These are phyloP conservation scores for Cutaneotrichosporon cutaneum DNA, from an alignment of 1,284 basidiomycete genomes.

Conservation along the genomic window DNA sequence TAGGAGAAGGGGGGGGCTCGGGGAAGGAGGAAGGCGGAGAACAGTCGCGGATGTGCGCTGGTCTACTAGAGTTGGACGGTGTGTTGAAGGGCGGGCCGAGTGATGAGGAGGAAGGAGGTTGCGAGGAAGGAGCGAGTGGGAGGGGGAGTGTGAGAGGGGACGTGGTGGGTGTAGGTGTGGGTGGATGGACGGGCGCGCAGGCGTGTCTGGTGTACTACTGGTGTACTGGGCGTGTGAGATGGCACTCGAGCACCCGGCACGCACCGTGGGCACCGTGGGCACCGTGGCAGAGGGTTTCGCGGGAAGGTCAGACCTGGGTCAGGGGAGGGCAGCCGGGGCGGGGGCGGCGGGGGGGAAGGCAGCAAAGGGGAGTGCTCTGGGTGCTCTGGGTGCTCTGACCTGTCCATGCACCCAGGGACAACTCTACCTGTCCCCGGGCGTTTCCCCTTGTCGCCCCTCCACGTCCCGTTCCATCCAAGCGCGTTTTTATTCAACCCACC, in stretches of 20 bases:
- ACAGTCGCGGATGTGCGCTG: not conserved
- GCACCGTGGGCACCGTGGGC: no score
- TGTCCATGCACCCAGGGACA: not conserved
- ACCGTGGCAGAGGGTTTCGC: not conserved
- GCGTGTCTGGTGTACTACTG: not conserved
- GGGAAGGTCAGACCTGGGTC: not conserved
- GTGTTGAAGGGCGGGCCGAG: not conserved
- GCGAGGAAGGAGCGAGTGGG: not conserved
- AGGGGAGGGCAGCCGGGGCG: not conserved
- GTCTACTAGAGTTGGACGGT: not conserved
- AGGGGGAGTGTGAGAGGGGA: no score
- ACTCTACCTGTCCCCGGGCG: not conserved
- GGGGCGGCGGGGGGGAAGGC: no score
- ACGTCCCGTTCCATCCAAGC: not conserved
- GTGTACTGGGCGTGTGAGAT: no score
- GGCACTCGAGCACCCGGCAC: no score
- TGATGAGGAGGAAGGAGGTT: slow-evolving; percentile 5
- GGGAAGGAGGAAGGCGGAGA: not conserved
- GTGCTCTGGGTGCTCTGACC: no score
- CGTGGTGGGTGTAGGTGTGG: not conserved
- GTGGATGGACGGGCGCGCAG: not conserved
- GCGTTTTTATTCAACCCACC: slow-evolving; percentile 3
- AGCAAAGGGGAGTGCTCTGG: no score
- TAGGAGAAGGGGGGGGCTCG: not conserved
- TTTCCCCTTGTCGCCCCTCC: not conserved